Evolutionary conservation across 2,329 filamentous ascomycete species (phyloP), one percentile per base, ranked within the genome.

Genomic region (Malbranchea zuffiana): DNA sequence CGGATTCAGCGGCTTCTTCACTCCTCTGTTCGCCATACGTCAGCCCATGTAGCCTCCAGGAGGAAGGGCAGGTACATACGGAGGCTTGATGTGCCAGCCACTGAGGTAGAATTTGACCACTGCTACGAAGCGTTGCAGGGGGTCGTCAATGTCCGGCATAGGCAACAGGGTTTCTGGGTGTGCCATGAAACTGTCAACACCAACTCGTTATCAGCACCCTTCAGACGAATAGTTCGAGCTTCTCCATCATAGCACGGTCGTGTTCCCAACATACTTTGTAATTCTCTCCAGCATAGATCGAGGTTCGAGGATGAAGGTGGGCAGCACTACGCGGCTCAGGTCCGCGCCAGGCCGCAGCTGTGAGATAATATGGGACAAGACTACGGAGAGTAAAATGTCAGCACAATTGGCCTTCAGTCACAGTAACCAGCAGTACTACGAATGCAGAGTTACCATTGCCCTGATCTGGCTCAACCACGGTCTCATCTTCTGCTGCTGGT

Each of bases 51-150:
- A 20, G n/a, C 15, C 12, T 19, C 4, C 8, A 8, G 17, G 3
- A 19, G 10, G 12, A 11, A 15, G n/a, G 11, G n/a, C 4, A 38
- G 19, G 12, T 23, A 71, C 82, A 55, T 74, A 93, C 85, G 86
- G 82, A 54, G 90, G 90, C 62, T 88, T 90, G 57, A 98, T 95
- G 60, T 98, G 90, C 90, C 90, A 98, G 52, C 90, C 90, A 60
- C 86, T 94, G 29, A 98, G 69, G 61, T 98, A 98, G 61, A 98
- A 98, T 63, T 92, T 95, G 56, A 95, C 84, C 33, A 98, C 90
- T 10, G 86, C 83, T 19, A 96, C 78, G 55, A 98, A 98, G 57
- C 90, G 77, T 53, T 88, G 69, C 39, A 85, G 68, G 1, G 90
- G 88, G 54, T 98, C 88, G 35, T 96, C 82, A 50, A 95, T 82